Percentiles rank a stretch among this genome's conserved stretches.
Evolutionary conservation across 139 green algal genomes (phyloP).

Genomic region (Deuterostichococcus epilithicus): DNA sequence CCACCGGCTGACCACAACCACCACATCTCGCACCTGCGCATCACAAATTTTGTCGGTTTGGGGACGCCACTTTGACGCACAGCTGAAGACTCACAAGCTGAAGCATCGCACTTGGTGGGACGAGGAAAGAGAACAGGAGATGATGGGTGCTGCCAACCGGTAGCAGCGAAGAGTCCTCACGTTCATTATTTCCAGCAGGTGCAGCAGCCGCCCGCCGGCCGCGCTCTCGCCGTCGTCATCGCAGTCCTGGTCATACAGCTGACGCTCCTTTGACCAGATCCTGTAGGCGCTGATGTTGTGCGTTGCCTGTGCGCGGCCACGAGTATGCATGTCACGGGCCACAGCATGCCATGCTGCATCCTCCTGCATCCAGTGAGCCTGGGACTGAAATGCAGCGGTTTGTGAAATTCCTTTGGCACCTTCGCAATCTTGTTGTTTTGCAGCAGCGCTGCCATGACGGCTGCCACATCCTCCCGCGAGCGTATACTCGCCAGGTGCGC

Average conservation of each 20-base stretch:
- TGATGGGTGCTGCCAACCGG: no score
- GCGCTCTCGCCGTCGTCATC: constrained; percentile 86
- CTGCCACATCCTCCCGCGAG: constrained; percentile 50
- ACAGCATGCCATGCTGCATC: no score
- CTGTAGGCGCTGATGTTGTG: constrained; percentile 89
- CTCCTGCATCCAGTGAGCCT: no score
- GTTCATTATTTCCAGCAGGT: constrained; percentile 62
- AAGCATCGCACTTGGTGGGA: no score
- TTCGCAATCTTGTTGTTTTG: constrained; percentile 67
- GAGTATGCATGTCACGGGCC: neutral
- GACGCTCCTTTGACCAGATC: constrained; percentile 25
- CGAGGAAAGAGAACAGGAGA: no score
- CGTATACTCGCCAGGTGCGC: constrained; percentile 46
- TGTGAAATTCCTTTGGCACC: neutral
- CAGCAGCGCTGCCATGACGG: constrained; percentile 66
- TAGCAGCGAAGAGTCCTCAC: neutral
- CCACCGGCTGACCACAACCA: constrained; percentile 81
- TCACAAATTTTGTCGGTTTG: no score
- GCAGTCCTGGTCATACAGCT: constrained; percentile 53
- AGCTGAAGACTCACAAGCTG: neutral
- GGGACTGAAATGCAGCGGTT: no score
- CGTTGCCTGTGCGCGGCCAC: constrained; percentile 58
- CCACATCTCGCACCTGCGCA: constrained; percentile 33
- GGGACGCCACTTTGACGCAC: neutral
- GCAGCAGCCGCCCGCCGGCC: constrained; percentile 74